These are phyloP conservation scores for Waltergamsia citrina DNA, from an alignment of 2,329 filamentous ascomycete genomes.

Conservation along the genomic window DNA sequence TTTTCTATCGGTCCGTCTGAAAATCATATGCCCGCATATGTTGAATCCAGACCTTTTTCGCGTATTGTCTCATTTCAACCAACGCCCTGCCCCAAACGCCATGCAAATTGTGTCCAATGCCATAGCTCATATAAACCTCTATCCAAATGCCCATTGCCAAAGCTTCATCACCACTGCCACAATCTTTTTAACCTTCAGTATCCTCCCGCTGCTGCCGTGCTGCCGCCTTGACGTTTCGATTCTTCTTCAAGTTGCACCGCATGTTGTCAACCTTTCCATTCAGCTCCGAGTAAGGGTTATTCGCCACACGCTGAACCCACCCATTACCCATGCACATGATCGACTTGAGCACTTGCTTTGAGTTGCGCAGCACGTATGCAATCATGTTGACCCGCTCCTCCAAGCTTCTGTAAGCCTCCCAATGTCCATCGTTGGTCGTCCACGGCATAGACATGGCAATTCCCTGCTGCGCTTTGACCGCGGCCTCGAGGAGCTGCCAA, in stretches of 20 bases:
- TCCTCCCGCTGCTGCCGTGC: too few species aligned
- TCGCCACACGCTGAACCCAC: conserved; percentile 15
- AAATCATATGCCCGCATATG: too few species aligned
- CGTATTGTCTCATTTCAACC: too few species aligned
- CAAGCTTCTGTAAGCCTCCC: conserved; percentile 16
- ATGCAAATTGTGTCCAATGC: too few species aligned
- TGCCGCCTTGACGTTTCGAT: conserved; percentile 5
- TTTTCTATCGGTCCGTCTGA: too few species aligned
- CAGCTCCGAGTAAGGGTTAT: conserved; percentile 14
- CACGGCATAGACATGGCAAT: conserved; percentile 12
- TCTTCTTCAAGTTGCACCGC: conserved; percentile 13
- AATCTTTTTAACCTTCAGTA: too few species aligned
- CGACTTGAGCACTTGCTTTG: conserved; percentile 18
- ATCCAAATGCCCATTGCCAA: too few species aligned
- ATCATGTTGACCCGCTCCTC: conserved; percentile 14
- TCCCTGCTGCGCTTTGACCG: conserved; percentile 16
- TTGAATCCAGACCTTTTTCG: too few species aligned
- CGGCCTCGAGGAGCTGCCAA: conserved; percentile 4
- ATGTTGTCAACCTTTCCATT: conserved; percentile 13
- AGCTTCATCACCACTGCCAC: too few species aligned
- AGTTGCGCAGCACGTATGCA: conserved; percentile 6
- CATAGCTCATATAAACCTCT: too few species aligned
- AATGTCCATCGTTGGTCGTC: conserved; percentile 16
- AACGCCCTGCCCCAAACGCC: too few species aligned
- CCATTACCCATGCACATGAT: conserved; percentile 12